phyloP scores from a whole-genome alignment of 805 yeast genomes.

The Crinitomyces ghanaensis region DNA sequence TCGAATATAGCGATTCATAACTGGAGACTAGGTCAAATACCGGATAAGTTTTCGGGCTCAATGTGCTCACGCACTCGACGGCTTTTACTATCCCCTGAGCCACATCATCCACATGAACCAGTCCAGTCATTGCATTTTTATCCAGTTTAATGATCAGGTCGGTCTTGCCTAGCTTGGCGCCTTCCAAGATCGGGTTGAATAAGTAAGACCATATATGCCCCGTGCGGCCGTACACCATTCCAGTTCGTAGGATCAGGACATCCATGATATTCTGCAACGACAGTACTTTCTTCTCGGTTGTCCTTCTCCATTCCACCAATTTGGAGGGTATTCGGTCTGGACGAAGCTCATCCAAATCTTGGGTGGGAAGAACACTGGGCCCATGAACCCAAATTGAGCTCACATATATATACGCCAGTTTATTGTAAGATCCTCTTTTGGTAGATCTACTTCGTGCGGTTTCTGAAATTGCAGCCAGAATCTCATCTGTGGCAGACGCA shows the following conservation, averaged over 20 bases:
- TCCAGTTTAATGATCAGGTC: slow-evolving; percentile 1
- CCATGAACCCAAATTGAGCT: slow-evolving; percentile 10
- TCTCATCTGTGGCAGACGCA: slow-evolving; percentile 3
- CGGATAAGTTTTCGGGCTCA: slow-evolving; percentile 3
- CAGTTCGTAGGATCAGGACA: slow-evolving; percentile 7
- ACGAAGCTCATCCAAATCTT: slow-evolving; percentile 4
- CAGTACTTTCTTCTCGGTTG: slow-evolving; percentile 4
- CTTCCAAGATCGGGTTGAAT: slow-evolving; percentile 5
- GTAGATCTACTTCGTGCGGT: background rate
- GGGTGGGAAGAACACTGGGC: slow-evolving; percentile 1
- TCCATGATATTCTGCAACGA: slow-evolving; percentile 2
- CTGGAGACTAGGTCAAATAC: slow-evolving; percentile 5
- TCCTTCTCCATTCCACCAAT: slow-evolving; percentile 6
- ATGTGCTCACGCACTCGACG: slow-evolving; percentile 2
- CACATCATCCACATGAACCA: slow-evolving; percentile 8
- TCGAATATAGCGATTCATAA: slow-evolving; percentile 1
- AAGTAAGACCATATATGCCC: slow-evolving; percentile 6
- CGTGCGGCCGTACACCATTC: slow-evolving; percentile 7
- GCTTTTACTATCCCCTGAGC: slow-evolving; percentile 2
- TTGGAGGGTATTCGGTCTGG: slow-evolving; percentile 1
- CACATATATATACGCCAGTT: slow-evolving; percentile 6
- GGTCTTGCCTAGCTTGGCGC: background rate
- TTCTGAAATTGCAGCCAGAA: slow-evolving; percentile 1
- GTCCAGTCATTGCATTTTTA: background rate
- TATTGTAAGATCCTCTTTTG: background rate